Conservation (phyloP, 176 grass and related monocot species). For the Musa beccarii region DNA sequence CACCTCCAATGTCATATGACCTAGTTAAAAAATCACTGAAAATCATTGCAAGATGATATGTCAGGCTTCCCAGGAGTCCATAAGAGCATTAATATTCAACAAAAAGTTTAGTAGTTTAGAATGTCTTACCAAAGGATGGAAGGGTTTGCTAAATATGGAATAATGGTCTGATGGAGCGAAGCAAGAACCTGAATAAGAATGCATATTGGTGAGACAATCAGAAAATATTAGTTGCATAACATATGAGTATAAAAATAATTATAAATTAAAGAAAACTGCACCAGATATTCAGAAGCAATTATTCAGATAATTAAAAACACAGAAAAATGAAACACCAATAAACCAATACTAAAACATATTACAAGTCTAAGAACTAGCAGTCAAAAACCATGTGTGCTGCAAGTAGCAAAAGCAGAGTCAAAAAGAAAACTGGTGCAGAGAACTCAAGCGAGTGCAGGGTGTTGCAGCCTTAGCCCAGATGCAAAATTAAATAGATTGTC, state of each 20-base stretch:
- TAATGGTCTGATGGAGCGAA: conserved; percentile 74
- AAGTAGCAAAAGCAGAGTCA: too few species aligned
- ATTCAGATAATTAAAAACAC: neutral
- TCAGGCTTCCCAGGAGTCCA: conserved; percentile 7
- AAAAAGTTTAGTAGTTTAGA: neutral
- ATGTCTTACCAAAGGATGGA: conserved; percentile 65
- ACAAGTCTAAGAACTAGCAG: too few species aligned
- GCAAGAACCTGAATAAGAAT: conserved; percentile 56
- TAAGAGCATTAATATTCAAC: neutral
- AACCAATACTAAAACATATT: too few species aligned
- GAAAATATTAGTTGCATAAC: neutral
- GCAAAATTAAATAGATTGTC: too few species aligned
- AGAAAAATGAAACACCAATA: too few species aligned
- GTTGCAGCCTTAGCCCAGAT: too few species aligned
- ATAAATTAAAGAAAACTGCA: neutral
- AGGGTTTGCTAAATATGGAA: conserved; percentile 85
- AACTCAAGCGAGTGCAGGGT: too few species aligned
- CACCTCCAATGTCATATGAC: conserved; percentile 96
- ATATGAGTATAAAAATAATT: neutral
- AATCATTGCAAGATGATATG: conserved; percentile 20
- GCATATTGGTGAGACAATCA: conserved; percentile 3
- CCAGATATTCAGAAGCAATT: neutral
- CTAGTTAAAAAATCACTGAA: conserved; percentile 96
- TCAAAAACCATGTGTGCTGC: too few species aligned
- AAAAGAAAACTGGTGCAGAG: too few species aligned